Evolutionary conservation across 768 basidiomycete genomes (phyloP), one percentile per base, ranked within the genome.

Genomic region (Mycena galericulata): DNA sequence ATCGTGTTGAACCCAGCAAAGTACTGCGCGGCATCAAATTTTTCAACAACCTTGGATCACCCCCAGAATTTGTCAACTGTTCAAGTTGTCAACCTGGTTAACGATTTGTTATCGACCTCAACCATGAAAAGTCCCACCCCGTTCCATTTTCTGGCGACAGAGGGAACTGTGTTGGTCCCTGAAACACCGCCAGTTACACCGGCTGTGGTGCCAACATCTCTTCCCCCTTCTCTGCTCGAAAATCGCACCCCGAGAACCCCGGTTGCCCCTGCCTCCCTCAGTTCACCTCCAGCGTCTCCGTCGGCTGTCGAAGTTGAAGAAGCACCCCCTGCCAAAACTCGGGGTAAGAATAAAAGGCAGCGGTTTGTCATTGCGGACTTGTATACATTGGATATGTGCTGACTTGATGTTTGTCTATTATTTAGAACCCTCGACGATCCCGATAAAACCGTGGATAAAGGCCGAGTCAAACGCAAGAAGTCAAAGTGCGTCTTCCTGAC

Each of bases 41-140:
- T 59, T 24, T 38, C 60, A 4, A 41, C 15, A 15, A 62, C 36
- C 14, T 30, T 62, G 47, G 49, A 49, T 30, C 60, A 62, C 18
- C 60, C 60, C 8, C 60, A 62, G 20, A 62, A 62, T 40, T 14
- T 62, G 22, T 62, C 60, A 4, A 51, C 46, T 4, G 24, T 62
- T n/a, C 34, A 62, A 41, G 49, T 50, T n/a, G 3, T 62, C 18
- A 49, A 27, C 22, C 36, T 51, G 4, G 36, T 26, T 14, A 7
- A 62, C 6, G 59, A 26, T 5, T 18, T 60, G 9, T 30, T 60
- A 3, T 11, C n/a, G 18, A 49, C 46, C 15, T 60, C 47, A 26
- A 22, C 17, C 22, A 51, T 51, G 1, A 11, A 27, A 12, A 53
- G 27, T n/a, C 27, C 50, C 20, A 32, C 27, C 4, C 61, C 49